Evolutionary conservation across 2,329 filamentous ascomycete species (phyloP).

Genomic region (Botryosphaeria dothidea): DNA sequence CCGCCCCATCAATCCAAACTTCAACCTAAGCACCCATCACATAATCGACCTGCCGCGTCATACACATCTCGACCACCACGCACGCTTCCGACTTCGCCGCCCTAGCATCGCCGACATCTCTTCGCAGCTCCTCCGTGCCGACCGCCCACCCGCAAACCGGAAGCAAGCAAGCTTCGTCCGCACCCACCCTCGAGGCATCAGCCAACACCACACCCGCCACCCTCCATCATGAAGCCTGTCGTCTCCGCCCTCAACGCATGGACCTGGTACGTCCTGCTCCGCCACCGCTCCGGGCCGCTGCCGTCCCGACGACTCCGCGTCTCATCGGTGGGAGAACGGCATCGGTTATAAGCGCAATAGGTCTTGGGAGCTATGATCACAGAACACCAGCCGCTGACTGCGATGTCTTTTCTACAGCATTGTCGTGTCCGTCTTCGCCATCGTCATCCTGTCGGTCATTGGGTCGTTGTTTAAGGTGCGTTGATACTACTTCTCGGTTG

Average conservation of each 20-base stretch:
- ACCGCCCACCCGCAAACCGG: background rate
- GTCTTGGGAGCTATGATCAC: background rate
- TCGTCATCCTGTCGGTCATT: slow-evolving; percentile 65
- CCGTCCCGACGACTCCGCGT: background rate
- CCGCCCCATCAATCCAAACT: slow-evolving; percentile 8
- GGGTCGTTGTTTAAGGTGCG: slow-evolving; percentile 72
- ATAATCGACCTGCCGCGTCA: background rate
- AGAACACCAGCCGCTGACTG: background rate
- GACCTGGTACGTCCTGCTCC: slow-evolving; percentile 71
- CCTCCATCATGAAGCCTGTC: slow-evolving; percentile 80
- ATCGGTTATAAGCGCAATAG: background rate
- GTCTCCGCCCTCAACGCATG: slow-evolving; percentile 91
- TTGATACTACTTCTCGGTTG: background rate
- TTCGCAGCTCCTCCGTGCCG: background rate
- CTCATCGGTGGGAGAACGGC: background rate
- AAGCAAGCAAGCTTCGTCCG: slow-evolving; percentile 1
- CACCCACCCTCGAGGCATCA: background rate
- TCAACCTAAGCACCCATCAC: background rate
- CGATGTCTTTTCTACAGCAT: slow-evolving; percentile 56
- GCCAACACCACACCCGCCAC: background rate
- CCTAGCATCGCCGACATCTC: background rate
- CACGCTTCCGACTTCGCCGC: background rate
- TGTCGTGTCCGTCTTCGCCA: slow-evolving; percentile 64
- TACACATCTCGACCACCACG: background rate
- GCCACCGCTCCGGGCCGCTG: slow-evolving; percentile 30